Evolutionary conservation across 495 filamentous ascomycete species (phyloP), one percentile per base, ranked within the genome.

Genomic region (Penicillium nucicola): DNA sequence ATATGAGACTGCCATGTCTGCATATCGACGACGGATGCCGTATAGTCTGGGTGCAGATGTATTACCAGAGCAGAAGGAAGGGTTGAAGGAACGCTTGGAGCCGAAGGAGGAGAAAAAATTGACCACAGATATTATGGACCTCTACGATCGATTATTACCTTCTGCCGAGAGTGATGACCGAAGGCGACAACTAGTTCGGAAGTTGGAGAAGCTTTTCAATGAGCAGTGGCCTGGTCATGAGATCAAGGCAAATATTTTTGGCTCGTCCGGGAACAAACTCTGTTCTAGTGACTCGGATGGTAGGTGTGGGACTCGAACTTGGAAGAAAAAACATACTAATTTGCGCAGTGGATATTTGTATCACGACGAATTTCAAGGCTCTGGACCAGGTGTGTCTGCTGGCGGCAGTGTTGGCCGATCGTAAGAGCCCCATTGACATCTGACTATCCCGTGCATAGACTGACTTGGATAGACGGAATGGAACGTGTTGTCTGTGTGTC

Each of bases 241-340:
- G 50, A 96, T 97, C 56, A 83, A 82, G 62, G 95, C 95, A 14
- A 84, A 95, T 64, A 83, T 97, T 23, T 98, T 97, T 80, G 93
- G 93, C 15, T 97, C 95, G 5, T 96, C 95, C 33, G 93, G 93
- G 42, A 98, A 98, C 64, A 77, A 95, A 59, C 77, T 97, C 32
- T 96, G 90, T 65, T 95, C 95, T 14, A 92, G 89, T 72, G 91
- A 97, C 61, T 97, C 95, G 45, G 93, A 98, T 74, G 90, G 92
- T 97, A 71, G 56, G 82, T 80, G 31, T 42, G 33, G 31, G 20
- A 12, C 2, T 14, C 23, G 17, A 23, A 23, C 48, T 23, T 11
- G 8, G 5, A 19, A 15, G 9, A 10, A 14, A 31, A 34, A 22
- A 40, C 14, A 20, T 37, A 42, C 62, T 74, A 47, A 74, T 55